These are phyloP conservation scores for Psophocarpus tetragonolobus DNA, from an alignment of 306 rosid species.

Conservation along the genomic window DNA sequence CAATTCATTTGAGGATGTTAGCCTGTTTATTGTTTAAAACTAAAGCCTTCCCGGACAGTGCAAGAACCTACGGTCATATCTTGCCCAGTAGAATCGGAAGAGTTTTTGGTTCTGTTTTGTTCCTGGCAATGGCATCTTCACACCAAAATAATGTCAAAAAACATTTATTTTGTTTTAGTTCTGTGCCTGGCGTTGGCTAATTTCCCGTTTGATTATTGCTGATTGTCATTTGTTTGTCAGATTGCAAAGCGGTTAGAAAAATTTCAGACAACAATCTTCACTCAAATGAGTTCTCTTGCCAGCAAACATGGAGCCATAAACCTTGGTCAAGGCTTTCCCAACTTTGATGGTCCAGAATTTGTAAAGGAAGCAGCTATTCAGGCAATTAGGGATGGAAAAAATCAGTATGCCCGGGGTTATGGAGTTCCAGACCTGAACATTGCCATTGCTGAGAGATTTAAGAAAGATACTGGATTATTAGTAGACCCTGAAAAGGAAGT, in stretches of 20 bases:
- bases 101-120: conserved; percentile 14
- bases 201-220: not conserved
- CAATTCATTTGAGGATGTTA: not conserved
- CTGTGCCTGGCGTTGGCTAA: too few species aligned
- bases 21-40: not conserved
- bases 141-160: not conserved
- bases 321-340: conserved; percentile 92
- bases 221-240: conserved; percentile 47
- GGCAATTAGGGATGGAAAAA: conserved; percentile 77
- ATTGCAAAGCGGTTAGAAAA: conserved; percentile 89
- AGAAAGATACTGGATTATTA: conserved; percentile 66
- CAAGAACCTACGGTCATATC: conserved; percentile 1
- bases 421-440: conserved; percentile 77
- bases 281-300: conserved; percentile 89
- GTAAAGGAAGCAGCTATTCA: conserved; percentile 81
- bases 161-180: too few species aligned
- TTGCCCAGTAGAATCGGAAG: not conserved
- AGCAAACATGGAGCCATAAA: conserved; percentile 75
- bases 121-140: not conserved
- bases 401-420: conserved; percentile 79
- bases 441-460: conserved; percentile 78
- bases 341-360: conserved; percentile 42
- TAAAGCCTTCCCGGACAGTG: not conserved
- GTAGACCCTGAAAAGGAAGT: conserved; percentile 80
- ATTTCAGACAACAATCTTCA: conserved; percentile 88